Percentiles rank a stretch among this genome's conserved stretches.
These are phyloP conservation scores for Coemansia sp. DNA, from an alignment of 192 early-diverging fungal genomes.

Conservation along the genomic window DNA sequence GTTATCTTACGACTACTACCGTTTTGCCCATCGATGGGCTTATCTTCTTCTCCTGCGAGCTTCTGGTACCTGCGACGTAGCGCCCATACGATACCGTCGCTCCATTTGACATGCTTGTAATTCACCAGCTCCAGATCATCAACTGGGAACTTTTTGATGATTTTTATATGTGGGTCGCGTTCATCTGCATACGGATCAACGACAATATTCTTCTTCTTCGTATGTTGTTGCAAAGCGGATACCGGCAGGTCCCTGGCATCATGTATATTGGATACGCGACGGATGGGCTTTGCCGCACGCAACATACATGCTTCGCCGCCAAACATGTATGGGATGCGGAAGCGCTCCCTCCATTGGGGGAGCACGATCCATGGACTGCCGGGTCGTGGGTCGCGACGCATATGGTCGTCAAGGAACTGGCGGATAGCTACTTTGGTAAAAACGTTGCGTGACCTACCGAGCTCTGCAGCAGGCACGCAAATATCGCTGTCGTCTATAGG, in stretches of 20 bases:
- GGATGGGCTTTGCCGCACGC: background rate
- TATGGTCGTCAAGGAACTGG: conserved; percentile 49
- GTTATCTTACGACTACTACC: conserved; percentile 35
- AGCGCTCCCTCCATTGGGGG: conserved; percentile 46
- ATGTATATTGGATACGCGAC: background rate
- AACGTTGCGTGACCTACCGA: conserved; percentile 47
- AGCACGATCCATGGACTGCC: conserved; percentile 44
- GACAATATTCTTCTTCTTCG: background rate
- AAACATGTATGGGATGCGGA: conserved; percentile 48
- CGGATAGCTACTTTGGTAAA: conserved; percentile 51
- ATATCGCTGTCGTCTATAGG: conserved; percentile 50
- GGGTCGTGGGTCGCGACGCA: conserved; percentile 30
- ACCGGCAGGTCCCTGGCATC: background rate
- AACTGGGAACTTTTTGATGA: conserved; percentile 70
- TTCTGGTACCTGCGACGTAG: conserved; percentile 22
- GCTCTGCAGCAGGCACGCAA: conserved; percentile 34
- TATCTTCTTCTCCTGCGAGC: background rate
- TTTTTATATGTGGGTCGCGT: conserved; percentile 26
- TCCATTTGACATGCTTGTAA: conserved; percentile 42
- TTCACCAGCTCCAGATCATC: conserved; percentile 78
- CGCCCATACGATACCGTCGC: conserved; percentile 29
- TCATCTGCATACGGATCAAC: conserved; percentile 50
- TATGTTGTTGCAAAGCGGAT: background rate
- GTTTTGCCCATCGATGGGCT: background rate
- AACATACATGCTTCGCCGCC: conserved; percentile 35